These are phyloP conservation scores for Passiflora organensis DNA, from an alignment of 345 rosid species.

Conservation along the genomic window DNA sequence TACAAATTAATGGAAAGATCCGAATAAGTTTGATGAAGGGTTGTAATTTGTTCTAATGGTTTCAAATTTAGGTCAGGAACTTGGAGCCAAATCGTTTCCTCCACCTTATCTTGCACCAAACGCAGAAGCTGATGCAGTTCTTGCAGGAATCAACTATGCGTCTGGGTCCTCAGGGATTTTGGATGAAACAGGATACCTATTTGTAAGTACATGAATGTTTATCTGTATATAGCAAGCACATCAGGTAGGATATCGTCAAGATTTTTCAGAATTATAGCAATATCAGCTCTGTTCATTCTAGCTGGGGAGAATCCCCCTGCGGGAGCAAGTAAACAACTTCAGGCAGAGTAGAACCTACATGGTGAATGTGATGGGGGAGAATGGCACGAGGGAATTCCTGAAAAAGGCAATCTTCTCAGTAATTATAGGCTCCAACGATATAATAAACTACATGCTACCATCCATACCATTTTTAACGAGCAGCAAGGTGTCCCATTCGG, in stretches of 20 bases:
- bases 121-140: constrained; percentile 39
- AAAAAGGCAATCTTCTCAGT: constrained; percentile 43
- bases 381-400: constrained; percentile 12
- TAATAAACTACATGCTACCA: constrained; percentile 35
- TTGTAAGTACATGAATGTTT: constrained; percentile 39
- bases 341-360: constrained; percentile 47
- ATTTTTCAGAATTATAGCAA: too few relatives aligned
- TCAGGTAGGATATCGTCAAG: too few relatives aligned
- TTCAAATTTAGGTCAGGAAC: constrained; percentile 8
- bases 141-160: constrained; percentile 74
- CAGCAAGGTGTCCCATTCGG: too few relatives aligned
- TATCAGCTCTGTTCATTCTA: too few relatives aligned
- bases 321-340: constrained; percentile 52
- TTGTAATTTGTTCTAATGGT: neutral
- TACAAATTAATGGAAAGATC: too few relatives aligned
- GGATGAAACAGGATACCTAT: constrained; percentile 57
- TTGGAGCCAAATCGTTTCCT: constrained; percentile 25
- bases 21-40: too few relatives aligned
- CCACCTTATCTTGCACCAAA: constrained; percentile 79
- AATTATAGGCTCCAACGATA: constrained; percentile 71
- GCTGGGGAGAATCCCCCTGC: constrained; percentile 38
- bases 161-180: constrained; percentile 83
- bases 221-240: too few relatives aligned
- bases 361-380: constrained; percentile 8
- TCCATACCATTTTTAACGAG: too few relatives aligned